Base-by-base conservation (phyloP, 192 early-diverging fungal genomes). In the Spinellus fusiger region DNA sequence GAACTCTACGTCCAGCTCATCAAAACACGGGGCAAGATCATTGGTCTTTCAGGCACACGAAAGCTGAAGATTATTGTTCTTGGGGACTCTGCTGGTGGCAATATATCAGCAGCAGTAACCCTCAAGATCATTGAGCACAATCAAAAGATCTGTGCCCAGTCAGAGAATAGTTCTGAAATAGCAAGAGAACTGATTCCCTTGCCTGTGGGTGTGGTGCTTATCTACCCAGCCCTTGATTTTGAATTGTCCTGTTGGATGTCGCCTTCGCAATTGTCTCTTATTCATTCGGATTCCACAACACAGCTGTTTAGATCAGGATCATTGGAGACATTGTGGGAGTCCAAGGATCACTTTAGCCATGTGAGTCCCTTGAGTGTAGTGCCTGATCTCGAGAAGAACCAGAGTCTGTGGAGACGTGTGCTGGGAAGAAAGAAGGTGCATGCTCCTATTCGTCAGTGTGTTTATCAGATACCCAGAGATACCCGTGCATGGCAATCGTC, bases 61-160 rank as follows among this genome's bases (percentile, higher is more conserved):
- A 79, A 84, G 6, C 79, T 94, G 62, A 85, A 87, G 38, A 84
- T 95, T 34, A 81, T 84, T 18, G 48, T 98, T 34, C 72, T 80
- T 18, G 96, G 96, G 55, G 96, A 98, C 65, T 96, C 93, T 44
- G 96, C 96, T 10, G 95, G 95, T n/a, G 95, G 91, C 28, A 98
- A 96, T 62, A 70, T 98, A 20, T 79, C 84, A 2, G 74, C 90
- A 4, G 80, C 89, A 0, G 79, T 91, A 2, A 87, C 87, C 47
- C 81, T 91, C 64, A 89, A 92, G 58, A 85, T 88, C 52, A 74
- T 95, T 28, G 91, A 46, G 18, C 66, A 74, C 26, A 74, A 74
- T 54, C 50, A 65, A 38, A 34, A 63, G n/a, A n/a, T n/a, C n/a
- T n/a, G n/a, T n/a, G n/a, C n/a, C n/a, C n/a, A n/a, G n/a, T n/a